Conservation (phyloP, 2,329 filamentous ascomycete species). For the Ophiostoma ulmi region DNA sequence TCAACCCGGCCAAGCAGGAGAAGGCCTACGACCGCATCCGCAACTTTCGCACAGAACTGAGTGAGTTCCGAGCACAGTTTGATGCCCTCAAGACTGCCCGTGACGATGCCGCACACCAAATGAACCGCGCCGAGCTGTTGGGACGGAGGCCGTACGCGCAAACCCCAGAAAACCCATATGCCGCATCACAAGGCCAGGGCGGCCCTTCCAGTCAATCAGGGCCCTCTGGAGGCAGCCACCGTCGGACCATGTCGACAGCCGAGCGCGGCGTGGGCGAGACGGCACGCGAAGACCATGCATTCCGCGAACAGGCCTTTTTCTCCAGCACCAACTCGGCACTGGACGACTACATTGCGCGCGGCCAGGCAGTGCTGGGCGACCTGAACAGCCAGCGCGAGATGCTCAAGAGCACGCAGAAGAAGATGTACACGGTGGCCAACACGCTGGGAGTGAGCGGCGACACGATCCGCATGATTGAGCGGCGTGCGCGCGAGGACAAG, state of each 20-base stretch:
- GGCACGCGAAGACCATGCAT: conserved; percentile 26
- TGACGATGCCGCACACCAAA: conserved; percentile 64
- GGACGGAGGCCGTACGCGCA: conserved; percentile 72
- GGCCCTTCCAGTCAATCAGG: conserved; percentile 40
- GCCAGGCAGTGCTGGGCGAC: conserved; percentile 83
- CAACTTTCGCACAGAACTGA: conserved; percentile 76
- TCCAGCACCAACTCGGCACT: conserved; percentile 73
- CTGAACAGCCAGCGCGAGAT: conserved; percentile 87
- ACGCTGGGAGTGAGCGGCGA: conserved; percentile 90
- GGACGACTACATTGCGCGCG: conserved; percentile 89
- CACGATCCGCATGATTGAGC: conserved; percentile 94
- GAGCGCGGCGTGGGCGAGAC: conserved; percentile 24
- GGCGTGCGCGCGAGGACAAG: conserved; percentile 88
- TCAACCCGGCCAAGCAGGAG: conserved; percentile 84
- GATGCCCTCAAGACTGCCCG: conserved; percentile 69
- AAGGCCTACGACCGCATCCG: conserved; percentile 82
- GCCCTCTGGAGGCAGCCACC: conserved; percentile 28
- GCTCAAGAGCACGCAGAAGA: conserved; percentile 87
- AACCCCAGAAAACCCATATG: conserved; percentile 86
- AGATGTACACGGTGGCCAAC: conserved; percentile 87
- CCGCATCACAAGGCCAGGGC: conserved; percentile 37
- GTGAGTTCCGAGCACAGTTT: conserved; percentile 73
- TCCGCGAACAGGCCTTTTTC: conserved; percentile 88
- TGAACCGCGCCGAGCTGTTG: conserved; percentile 73
- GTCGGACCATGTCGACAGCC: neutral